Percentiles rank a stretch among this genome's conserved stretches.
Conservation (phyloP, 176 grass and related monocot species). For the Oryza rufipogon region DNA sequence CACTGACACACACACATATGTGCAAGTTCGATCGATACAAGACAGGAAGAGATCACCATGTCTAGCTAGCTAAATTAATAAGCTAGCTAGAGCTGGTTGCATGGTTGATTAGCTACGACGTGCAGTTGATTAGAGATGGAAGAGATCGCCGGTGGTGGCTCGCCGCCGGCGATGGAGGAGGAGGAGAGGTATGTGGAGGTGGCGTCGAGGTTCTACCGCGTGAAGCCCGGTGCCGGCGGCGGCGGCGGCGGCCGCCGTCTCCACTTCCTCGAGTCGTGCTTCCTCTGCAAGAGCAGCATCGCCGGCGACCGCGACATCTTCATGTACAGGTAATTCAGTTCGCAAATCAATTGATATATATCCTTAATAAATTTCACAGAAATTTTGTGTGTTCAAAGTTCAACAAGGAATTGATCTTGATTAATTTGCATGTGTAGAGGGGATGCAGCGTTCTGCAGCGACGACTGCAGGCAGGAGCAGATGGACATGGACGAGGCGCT, state of each 20-base stretch:
- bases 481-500: slow-evolving; percentile 87
- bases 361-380: too few species aligned
- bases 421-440: slow-evolving; percentile 51
- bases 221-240: not conserved
- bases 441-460: slow-evolving; percentile 74
- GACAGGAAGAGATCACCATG: not conserved
- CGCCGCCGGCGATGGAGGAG: not conserved
- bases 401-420: not conserved
- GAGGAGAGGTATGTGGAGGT: slow-evolving; percentile 46
- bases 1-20: not conserved
- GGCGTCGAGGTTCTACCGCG: slow-evolving; percentile 52
- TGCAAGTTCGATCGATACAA: not conserved
- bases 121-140: not conserved
- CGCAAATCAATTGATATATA: not conserved
- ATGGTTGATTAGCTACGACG: not conserved
- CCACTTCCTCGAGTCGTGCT: slow-evolving; percentile 73
- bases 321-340: slow-evolving; percentile 70
- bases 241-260: not conserved
- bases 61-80: too few species aligned
- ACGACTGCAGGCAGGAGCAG: slow-evolving; percentile 74
- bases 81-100: too few species aligned
- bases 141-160: not conserved
- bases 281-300: slow-evolving; percentile 80
- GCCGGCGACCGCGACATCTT: slow-evolving; percentile 55
- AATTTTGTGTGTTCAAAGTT: not conserved